Evolutionary conservation across 345 rosid species (phyloP).

Genomic region (Citrus inodora): DNA sequence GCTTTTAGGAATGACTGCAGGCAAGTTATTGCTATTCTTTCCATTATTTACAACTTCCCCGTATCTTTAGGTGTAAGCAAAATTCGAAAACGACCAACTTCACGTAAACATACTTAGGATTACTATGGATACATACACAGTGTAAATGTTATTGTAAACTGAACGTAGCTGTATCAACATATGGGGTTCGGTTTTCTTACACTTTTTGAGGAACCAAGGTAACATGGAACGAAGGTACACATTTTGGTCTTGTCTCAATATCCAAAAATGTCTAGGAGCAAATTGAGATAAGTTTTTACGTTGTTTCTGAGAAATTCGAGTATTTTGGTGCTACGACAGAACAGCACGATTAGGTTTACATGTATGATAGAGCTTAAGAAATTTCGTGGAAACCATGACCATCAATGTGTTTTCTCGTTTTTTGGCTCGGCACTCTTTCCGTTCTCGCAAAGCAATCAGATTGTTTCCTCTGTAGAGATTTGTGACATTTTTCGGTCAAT

Average conservation of each 20-base stretch:
- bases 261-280: neutral
- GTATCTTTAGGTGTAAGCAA: neutral
- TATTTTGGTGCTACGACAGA: neutral
- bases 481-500: too few species aligned
- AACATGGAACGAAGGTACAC: neutral
- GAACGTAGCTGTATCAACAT: neutral
- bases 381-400: conserved; percentile 11
- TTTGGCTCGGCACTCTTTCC: conserved; percentile 8
- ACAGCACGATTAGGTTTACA: neutral
- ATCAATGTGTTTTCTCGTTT: neutral
- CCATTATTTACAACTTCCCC: conserved; percentile 15
- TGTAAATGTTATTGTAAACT: neutral
- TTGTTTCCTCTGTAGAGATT: neutral
- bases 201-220: too few species aligned
- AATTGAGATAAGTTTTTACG: neutral
- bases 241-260: neutral
- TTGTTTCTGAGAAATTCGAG: neutral
- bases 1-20: conserved; percentile 35
- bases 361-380: neutral
- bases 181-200: neutral
- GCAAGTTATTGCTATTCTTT: conserved; percentile 27
- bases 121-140: neutral
- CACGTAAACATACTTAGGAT: neutral
- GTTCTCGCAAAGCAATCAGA: neutral
- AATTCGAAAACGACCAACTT: neutral